A percentile compares a stretch with the other conserved stretches of the same genome.
Evolutionary conservation across 2,329 filamentous ascomycete genomes (phyloP).

Genomic region (Phoma herbarum): DNA sequence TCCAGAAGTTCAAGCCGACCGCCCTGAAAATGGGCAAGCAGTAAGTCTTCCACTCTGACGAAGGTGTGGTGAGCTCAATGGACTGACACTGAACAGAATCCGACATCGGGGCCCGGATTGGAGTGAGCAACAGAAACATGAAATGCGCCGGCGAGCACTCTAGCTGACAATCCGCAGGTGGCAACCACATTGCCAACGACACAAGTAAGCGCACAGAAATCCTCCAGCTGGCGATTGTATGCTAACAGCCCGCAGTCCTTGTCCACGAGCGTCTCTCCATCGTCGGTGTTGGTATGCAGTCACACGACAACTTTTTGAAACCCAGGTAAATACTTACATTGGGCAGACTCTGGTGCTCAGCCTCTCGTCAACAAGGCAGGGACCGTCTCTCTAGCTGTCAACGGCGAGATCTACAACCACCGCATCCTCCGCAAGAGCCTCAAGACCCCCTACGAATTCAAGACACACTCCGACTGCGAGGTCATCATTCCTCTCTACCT

Average conservation of each 20-base stretch:
- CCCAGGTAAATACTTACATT: slow-evolving; percentile 30
- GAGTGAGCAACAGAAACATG: slow-evolving; percentile 71
- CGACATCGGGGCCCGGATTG: slow-evolving; percentile 98
- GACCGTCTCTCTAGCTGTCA: slow-evolving; percentile 90
- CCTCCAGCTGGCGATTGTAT: slow-evolving; percentile 18
- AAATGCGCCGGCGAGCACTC: slow-evolving; percentile 42
- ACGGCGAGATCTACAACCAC: slow-evolving; percentile 99
- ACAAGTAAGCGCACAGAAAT: slow-evolving; percentile 70
- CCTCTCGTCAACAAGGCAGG: slow-evolving; percentile 92
- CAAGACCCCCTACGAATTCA: slow-evolving; percentile 90
- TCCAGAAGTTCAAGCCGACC: slow-evolving; percentile 94
- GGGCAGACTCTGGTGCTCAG: slow-evolving; percentile 88
- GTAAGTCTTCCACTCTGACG: slow-evolving; percentile 63
- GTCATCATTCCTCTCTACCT: slow-evolving; percentile 98
- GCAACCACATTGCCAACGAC: slow-evolving; percentile 86
- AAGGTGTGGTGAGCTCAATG: slow-evolving; percentile 29
- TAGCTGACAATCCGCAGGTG: slow-evolving; percentile 66
- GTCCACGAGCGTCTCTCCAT: slow-evolving; percentile 98
- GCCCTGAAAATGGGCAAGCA: slow-evolving; percentile 93
- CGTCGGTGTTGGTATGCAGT: slow-evolving; percentile 84
- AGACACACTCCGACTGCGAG: slow-evolving; percentile 98
- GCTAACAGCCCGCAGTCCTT: slow-evolving; percentile 64
- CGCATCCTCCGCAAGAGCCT: slow-evolving; percentile 88
- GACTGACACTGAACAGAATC: slow-evolving; percentile 67
- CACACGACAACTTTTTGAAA: slow-evolving; percentile 36